phyloP scores from a whole-genome alignment of 441 rosid species.

The Erysimum cheiri region DNA sequence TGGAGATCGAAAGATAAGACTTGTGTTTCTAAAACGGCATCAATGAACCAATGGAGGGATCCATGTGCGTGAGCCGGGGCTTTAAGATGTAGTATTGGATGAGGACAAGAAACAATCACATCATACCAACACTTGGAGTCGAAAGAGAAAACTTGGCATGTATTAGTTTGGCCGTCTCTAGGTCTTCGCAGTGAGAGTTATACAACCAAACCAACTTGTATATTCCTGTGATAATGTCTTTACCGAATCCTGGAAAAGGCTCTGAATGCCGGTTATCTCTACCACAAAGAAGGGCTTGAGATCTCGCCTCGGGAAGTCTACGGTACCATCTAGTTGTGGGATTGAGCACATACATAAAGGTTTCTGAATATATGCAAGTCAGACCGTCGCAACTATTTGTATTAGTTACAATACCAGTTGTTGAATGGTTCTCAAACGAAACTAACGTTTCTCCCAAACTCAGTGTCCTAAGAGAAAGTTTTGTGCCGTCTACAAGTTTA shows the following conservation, averaged over 20 bases:
- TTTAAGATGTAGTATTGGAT: background rate
- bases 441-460: slow-evolving; percentile 11
- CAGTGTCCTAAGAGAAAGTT: background rate
- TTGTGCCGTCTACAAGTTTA: background rate
- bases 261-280: too few relatives aligned
- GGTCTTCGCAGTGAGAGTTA: background rate
- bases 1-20: slow-evolving; percentile 14
- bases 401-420: too few relatives aligned
- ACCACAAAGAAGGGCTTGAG: background rate
- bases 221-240: slow-evolving; percentile 6
- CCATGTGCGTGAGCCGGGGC: slow-evolving; percentile 7
- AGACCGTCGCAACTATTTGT: slow-evolving; percentile 20
- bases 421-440: background rate
- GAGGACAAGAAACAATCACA: slow-evolving; percentile 2
- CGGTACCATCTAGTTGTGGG: slow-evolving; percentile 31
- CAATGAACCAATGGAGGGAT: slow-evolving; percentile 25
- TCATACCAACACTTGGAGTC: slow-evolving; percentile 13
- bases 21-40: slow-evolving; percentile 1
- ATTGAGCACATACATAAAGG: slow-evolving; percentile 11
- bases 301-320: background rate
- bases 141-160: slow-evolving; percentile 16
- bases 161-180: slow-evolving; percentile 5
- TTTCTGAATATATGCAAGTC: slow-evolving; percentile 12
- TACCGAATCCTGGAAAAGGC: slow-evolving; percentile 15
- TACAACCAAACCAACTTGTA: slow-evolving; percentile 25